Evolutionary conservation across 2,329 filamentous ascomycete genomes (phyloP), one percentile per base, ranked within the genome.

Genomic region (Talaromyces islandicus): DNA sequence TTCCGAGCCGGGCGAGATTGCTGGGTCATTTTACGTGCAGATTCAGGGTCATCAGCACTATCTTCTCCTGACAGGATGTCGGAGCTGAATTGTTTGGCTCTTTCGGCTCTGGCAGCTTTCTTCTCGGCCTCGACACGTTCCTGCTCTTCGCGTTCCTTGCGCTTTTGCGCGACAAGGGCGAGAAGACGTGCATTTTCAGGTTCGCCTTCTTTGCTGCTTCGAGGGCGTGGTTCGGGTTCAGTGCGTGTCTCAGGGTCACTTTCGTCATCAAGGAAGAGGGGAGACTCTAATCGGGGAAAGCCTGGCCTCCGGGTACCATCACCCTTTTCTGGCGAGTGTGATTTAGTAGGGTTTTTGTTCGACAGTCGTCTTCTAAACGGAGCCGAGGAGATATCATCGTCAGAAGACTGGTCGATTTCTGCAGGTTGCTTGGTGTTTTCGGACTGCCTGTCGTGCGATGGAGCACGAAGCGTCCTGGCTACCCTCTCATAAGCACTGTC

Each of bases 131-230:
- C 77, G 50, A 70, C 81, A 21, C 83, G 85, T 67, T 94, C 88
- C 56, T 81, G 85, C 4, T 84, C 88, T 38, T 87, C 77, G 7
- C 88, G 83, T 69, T 94, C 88, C 63, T 87, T 82, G 55, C 87
- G 84, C 69, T 93, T 94, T 67, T 85, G 84, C 52, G 86, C 85
- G 11, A 94, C 83, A 0, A 95, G 83, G 7, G 88, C 88, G 62
- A 86, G 80, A 68, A 96, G 87, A 5, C 88, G 85, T 46, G 83
- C 79, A 54, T 85, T 55, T 21, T 50, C 24, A 9, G 52, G 19
- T 53, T 32, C 43, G 0, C 24, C 25, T 19, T 24, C 83, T 19
- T 24, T 83, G 62, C 81, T 60, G 51, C 69, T 68, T 1, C 62
- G 58, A 11, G 59, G 77, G 14, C 62, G 65, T 2, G 63, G 55